Percentiles rank a stretch among this genome's conserved stretches.
These are phyloP conservation scores for Citrus glauca DNA, from an alignment of 345 rosid species.

Conservation along the genomic window DNA sequence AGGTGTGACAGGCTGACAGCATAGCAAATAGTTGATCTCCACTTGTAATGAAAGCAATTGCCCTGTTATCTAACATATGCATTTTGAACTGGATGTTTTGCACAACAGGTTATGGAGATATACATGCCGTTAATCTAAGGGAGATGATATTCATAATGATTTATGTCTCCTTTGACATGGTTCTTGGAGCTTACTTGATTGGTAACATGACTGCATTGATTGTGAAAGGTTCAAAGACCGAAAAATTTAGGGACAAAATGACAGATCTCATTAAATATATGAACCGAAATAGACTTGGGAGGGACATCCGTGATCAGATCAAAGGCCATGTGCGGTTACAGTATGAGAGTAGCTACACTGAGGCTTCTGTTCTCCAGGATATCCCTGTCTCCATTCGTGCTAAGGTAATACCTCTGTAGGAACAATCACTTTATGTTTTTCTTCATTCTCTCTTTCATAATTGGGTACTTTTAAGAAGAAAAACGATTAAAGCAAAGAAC, in stretches of 20 bases:
- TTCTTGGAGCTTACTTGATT: conserved; percentile 91
- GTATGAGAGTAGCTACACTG: conserved; percentile 80
- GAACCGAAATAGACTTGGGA: conserved; percentile 79
- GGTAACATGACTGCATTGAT: conserved; percentile 98
- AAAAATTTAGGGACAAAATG: conserved; percentile 93
- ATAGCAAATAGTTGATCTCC: background rate
- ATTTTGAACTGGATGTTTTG: conserved; percentile 1
- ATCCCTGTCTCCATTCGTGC: conserved; percentile 88
- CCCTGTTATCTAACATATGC: background rate
- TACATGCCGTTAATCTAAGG: conserved; percentile 92
- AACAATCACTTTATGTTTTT: background rate
- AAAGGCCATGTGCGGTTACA: conserved; percentile 78
- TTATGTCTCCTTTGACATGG: conserved; percentile 78
- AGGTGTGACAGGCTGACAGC: background rate
- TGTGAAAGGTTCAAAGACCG: conserved; percentile 98
- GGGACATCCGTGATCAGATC: conserved; percentile 65
- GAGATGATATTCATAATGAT: conserved; percentile 77
- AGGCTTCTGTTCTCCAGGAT: conserved; percentile 75
- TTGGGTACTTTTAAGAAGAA: background rate
- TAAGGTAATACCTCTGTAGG: conserved; percentile 43
- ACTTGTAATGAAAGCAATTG: background rate
- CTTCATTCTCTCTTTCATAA: background rate
- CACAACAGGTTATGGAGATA: conserved; percentile 87
- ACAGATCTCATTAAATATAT: conserved; percentile 74
- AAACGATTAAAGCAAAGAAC: background rate